Percentiles rank a stretch among this genome's conserved stretches.
Conservation (phyloP, 495 filamentous ascomycete species). For the Bacidia rubella region DNA sequence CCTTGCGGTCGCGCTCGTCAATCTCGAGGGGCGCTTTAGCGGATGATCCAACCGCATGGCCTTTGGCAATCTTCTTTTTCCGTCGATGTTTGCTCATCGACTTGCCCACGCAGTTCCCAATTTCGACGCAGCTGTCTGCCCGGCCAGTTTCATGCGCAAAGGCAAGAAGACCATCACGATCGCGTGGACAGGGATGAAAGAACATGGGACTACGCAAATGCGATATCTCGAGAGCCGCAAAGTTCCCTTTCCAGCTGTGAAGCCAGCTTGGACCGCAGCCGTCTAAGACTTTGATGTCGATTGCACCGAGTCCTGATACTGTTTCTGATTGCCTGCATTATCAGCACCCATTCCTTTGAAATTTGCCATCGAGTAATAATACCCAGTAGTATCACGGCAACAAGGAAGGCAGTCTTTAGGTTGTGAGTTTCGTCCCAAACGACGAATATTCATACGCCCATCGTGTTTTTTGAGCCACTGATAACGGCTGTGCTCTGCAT, state of each 20-base stretch:
- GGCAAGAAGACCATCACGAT: conserved; percentile 49
- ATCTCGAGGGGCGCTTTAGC: conserved; percentile 27
- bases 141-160: conserved; percentile 39
- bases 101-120: conserved; percentile 47
- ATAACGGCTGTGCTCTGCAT: conserved; percentile 51
- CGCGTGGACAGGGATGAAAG: conserved; percentile 50
- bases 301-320: neutral
- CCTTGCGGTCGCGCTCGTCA: conserved; percentile 51
- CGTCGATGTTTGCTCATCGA: conserved; percentile 50
- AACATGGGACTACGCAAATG: conserved; percentile 55
- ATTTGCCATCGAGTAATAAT: neutral
- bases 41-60: neutral
- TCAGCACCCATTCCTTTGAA: too few species aligned
- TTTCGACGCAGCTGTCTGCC: conserved; percentile 40
- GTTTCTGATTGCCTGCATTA: neutral
- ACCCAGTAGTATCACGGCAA: neutral
- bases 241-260: conserved; percentile 41
- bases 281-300: conserved; percentile 33
- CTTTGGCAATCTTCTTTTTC: conserved; percentile 35
- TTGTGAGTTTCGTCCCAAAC: neutral
- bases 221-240: conserved; percentile 41
- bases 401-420: neutral
- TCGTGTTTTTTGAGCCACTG: conserved; percentile 48
- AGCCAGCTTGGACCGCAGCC: conserved; percentile 39
- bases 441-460: conserved; percentile 28